Conservation (phyloP, 805 yeast species). For the Hanseniaspora mollemarum region DNA sequence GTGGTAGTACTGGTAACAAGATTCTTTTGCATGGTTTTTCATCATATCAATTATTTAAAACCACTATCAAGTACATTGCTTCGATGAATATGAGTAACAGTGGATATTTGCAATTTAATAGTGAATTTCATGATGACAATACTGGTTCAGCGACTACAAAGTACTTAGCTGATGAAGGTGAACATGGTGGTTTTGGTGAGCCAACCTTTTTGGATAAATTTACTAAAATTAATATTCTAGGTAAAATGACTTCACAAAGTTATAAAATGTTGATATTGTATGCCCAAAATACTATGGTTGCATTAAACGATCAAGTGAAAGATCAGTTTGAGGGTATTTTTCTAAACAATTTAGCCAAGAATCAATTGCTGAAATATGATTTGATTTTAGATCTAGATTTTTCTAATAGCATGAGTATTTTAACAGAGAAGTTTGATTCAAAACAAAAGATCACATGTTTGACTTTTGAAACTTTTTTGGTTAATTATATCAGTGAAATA, state of each 20-base stretch:
- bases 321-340: slow-evolving; percentile 77
- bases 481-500: slow-evolving; percentile 48
- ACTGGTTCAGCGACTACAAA: slow-evolving; percentile 1
- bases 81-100: slow-evolving; percentile 53
- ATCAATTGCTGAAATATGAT: slow-evolving; percentile 55
- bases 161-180: slow-evolving; percentile 26
- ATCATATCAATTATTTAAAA: slow-evolving; percentile 86
- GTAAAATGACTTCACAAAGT: slow-evolving; percentile 65
- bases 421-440: slow-evolving; percentile 47
- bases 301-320: slow-evolving; percentile 65
- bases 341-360: slow-evolving; percentile 43
- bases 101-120: slow-evolving; percentile 60
- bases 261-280: slow-evolving; percentile 50
- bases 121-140: slow-evolving; percentile 22
- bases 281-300: slow-evolving; percentile 54
- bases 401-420: slow-evolving; percentile 25
- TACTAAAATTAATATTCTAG: slow-evolving; percentile 65
- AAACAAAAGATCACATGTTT: slow-evolving; percentile 60
- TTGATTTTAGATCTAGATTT: slow-evolving; percentile 40
- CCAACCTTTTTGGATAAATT: slow-evolving; percentile 70
- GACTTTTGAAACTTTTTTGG: slow-evolving; percentile 54
- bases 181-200: slow-evolving; percentile 47
- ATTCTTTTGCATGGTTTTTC: slow-evolving; percentile 79
- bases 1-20: slow-evolving; percentile 63
- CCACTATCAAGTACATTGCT: slow-evolving; percentile 70